Base-by-base conservation (phyloP, 192 early-diverging fungal species). In the Entomortierella beljakovae region DNA sequence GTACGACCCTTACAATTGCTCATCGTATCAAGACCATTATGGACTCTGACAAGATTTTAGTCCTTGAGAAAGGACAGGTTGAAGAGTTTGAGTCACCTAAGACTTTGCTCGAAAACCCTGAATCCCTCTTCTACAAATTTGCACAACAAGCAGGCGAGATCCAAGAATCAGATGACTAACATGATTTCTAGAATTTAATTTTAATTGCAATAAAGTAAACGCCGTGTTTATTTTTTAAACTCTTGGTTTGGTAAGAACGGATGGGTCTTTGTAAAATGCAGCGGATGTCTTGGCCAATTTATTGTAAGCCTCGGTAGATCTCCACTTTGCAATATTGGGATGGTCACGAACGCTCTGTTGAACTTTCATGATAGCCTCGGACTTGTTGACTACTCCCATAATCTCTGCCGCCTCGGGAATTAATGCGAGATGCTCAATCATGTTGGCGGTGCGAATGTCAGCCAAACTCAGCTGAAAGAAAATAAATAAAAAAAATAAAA, bases 1-100 rank as follows among this genome's bases (percentile, higher is more conserved):
- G 88, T 10, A 98, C 97, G 0, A 83, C 97, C 42, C 69, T 99
- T 31, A 92, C 90, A 58, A 95, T 99, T 72, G 97, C 97, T 2
- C 97, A 99, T 64, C 89, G 96, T 18, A 64, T 96, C 56, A 87
- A 90, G 64, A 95, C 96, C 1, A 88, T 97, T 15, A 92, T 93
- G 60, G 92, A 91, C 61, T 96, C 94, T 50, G 95, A 97, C 83
- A 82, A 89, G 31, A 91, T 97, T 22, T 50, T 95, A 10, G 94
- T 95, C 0, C 26, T 84, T 70, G 83, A 57, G 82, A 92, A 64
- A 61, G 67, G 62, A 0, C 33, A 25, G 22, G 68, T 70, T 1
- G 85, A 87, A 20, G 95, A 96, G 71, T 89, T 82, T 55, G 93
- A 92, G 51, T 74, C 89, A 9, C 94, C 94, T 2, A 35, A 72